Evolutionary conservation across 176 grass and related monocot species (phyloP), one percentile per base, ranked within the genome.

Genomic region (Carex pumila): DNA sequence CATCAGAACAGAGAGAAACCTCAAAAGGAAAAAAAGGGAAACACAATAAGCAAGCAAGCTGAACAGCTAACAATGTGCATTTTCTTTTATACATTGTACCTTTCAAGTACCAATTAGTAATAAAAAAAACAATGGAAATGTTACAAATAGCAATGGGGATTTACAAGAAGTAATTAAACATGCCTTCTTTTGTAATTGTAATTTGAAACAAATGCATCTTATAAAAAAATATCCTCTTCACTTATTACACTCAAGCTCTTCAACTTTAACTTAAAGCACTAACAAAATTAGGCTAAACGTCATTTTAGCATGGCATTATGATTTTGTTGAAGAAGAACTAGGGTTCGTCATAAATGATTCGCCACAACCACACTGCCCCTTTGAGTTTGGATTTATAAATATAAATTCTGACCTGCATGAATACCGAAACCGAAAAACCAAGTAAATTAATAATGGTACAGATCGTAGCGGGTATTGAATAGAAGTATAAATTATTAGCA

Each of bases 341-440:
- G 55, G 79, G 14, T 57, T 81, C 50, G 95, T 95, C 95, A 95
- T 92, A 63, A 95, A 98, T 77, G 95, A 95, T 83, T 98, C 92
- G 18, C 92, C 95, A 37, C 95, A 98, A 12, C 92, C 92, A 75
- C 92, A 98, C 69, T 94, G 79, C 50, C 95, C 95, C 71, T 98
- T 90, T 2, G 91, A 92, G 65, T 97, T 98, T 12, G 91, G 94
- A 78, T 97, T 97, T 79, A 97, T 88, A 71, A 97, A 98, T 79
- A 98, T 60, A 85, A 98, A 94, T 74, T 98, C 89, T 0, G 92
- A 98, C 89, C 95, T 98, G 61, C 25, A 89, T 21, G 22, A 87
- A 19, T 32, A 69, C 12, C 13, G 43, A 74, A 41, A 34, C 63
- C 72, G 29, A 34, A 37, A 63, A 4, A 21, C 15, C 30, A 80